These are phyloP conservation scores for Angophora floribunda DNA, from an alignment of 345 rosid genomes.

Conservation along the genomic window DNA sequence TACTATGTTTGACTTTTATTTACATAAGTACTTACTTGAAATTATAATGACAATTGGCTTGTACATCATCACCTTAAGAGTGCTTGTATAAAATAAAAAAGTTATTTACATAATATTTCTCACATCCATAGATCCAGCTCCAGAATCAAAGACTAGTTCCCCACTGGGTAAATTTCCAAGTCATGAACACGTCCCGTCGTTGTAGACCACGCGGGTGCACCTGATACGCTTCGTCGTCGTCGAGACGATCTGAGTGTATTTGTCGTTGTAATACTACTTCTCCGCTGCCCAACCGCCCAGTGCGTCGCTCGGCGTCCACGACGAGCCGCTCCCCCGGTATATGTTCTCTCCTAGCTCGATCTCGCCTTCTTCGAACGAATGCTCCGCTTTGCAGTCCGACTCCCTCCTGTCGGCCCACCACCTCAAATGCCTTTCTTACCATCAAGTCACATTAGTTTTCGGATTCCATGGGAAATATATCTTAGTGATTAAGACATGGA, in stretches of 20 bases:
- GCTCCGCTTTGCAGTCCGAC: conserved; percentile 52
- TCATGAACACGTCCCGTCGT: conserved; percentile 74
- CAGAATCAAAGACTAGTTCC: conserved; percentile 28
- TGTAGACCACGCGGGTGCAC: conserved; percentile 65
- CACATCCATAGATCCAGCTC: not conserved
- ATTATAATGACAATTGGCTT: not conserved
- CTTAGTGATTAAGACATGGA: too few relatives aligned
- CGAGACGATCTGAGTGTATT: conserved; percentile 84
- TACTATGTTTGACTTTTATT: not conserved
- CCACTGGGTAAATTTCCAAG: conserved; percentile 81
- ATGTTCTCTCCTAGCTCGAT: conserved; percentile 78
- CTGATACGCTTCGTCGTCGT: conserved; percentile 48
- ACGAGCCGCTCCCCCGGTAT: conserved; percentile 68
- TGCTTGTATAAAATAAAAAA: not conserved
- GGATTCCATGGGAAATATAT: too few relatives aligned
- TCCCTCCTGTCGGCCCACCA: conserved; percentile 34
- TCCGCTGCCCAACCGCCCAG: conserved; percentile 54
- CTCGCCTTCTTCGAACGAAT: conserved; percentile 47
- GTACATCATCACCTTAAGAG: not conserved
- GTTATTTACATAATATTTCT: not conserved
- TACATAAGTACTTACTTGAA: not conserved
- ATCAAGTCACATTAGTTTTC: not conserved
- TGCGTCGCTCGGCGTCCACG: conserved; percentile 53
- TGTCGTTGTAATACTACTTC: conserved; percentile 70
- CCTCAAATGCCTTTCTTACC: conserved; percentile 54